Percentiles rank a stretch among this genome's conserved stretches.
Evolutionary conservation across 2,329 filamentous ascomycete genomes (phyloP).

Genomic region (Talaromyces sp.): DNA sequence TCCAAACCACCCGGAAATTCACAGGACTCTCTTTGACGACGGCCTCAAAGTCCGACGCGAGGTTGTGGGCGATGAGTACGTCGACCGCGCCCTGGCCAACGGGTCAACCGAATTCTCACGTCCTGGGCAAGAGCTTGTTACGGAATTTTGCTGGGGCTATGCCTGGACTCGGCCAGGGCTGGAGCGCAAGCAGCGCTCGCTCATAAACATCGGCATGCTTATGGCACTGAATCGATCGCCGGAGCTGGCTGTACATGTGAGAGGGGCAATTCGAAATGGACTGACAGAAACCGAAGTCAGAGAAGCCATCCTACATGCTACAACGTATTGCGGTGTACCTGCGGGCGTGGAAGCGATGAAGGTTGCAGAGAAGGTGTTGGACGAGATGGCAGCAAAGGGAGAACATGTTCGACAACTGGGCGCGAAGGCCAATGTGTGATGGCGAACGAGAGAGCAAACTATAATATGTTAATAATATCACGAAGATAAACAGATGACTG

Average conservation of each 20-base stretch:
- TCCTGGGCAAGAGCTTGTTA: slow-evolving; percentile 58
- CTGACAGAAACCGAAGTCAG: slow-evolving; percentile 57
- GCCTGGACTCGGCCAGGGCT: slow-evolving; percentile 61
- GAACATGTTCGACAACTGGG: slow-evolving; percentile 23
- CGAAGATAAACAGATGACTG: neutral
- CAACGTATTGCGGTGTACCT: slow-evolving; percentile 50
- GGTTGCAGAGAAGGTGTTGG: slow-evolving; percentile 46
- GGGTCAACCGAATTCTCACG: slow-evolving; percentile 55
- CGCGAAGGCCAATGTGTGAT: slow-evolving; percentile 6
- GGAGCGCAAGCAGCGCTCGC: slow-evolving; percentile 54
- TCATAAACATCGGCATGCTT: slow-evolving; percentile 62
- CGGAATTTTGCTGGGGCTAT: slow-evolving; percentile 60
- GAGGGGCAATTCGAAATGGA: slow-evolving; percentile 60
- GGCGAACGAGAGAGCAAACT: neutral
- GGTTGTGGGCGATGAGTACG: slow-evolving; percentile 58
- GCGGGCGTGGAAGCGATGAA: slow-evolving; percentile 52
- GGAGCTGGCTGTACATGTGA: slow-evolving; percentile 58
- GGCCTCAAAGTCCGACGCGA: slow-evolving; percentile 56
- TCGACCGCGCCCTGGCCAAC: slow-evolving; percentile 52
- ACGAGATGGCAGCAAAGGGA: slow-evolving; percentile 46
- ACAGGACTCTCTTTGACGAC: slow-evolving; percentile 56
- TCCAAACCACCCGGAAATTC: slow-evolving; percentile 35
- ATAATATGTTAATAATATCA: neutral
- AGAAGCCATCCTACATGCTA: slow-evolving; percentile 50
- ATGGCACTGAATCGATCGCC: slow-evolving; percentile 55